phyloP scores from a whole-genome alignment of 208 protist species.

The Leishmania braziliensis region DNA sequence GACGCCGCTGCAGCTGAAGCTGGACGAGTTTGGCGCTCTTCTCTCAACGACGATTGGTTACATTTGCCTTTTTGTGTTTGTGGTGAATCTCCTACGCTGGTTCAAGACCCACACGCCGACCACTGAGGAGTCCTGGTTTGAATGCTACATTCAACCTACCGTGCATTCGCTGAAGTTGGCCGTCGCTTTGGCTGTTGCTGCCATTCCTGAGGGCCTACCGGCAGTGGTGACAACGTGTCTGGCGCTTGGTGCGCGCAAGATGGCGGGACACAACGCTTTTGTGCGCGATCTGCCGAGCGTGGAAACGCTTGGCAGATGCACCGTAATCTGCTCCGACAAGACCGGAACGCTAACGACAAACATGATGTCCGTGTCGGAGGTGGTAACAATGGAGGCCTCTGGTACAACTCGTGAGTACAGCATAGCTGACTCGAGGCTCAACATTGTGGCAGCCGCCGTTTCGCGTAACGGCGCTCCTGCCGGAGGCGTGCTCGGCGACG shows the following conservation, averaged over 20 bases:
- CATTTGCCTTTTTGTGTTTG: conserved; percentile 90
- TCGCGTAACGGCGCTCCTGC: conserved; percentile 4
- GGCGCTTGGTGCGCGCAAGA: conserved; percentile 94
- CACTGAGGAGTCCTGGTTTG: conserved; percentile 48
- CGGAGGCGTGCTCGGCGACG: conserved; percentile 23
- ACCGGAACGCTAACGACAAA: conserved; percentile 99
- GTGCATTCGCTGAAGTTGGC: conserved; percentile 96
- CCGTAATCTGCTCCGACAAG: conserved; percentile 99
- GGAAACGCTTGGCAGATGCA: conserved; percentile 97
- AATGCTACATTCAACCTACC: conserved; percentile 61
- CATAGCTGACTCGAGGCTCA: conserved; percentile 59
- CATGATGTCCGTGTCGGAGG: conserved; percentile 94
- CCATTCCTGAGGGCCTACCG: conserved; percentile 98
- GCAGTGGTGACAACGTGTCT: conserved; percentile 97
- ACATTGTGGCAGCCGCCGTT: conserved; percentile 45
- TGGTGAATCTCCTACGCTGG: conserved; percentile 89
- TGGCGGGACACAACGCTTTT: conserved; percentile 96
- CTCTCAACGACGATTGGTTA: conserved; percentile 92
- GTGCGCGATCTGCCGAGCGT: conserved; percentile 96
- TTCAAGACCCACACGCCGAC: conserved; percentile 80
- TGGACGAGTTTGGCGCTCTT: conserved; percentile 96
- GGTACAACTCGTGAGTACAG: conserved; percentile 34
- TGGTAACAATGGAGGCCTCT: conserved; percentile 44
- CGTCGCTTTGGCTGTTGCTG: conserved; percentile 97
- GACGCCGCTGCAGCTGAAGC: conserved; percentile 95